Base-by-base conservation (phyloP, 2,329 filamentous ascomycete genomes). In the Furcasterigmium furcatum region DNA sequence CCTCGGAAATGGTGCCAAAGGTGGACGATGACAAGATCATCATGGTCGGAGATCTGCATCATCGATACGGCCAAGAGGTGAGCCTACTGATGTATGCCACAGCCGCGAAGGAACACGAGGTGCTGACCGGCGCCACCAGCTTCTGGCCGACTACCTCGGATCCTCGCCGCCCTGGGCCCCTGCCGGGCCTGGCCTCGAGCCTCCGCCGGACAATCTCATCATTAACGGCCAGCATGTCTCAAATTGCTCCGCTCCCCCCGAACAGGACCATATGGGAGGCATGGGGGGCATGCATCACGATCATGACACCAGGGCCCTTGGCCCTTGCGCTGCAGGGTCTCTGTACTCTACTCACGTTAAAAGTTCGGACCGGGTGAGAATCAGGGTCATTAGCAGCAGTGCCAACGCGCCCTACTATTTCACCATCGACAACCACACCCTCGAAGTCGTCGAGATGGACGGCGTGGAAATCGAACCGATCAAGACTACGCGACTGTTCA, bases 331-430 rank as follows among this genome's bases (percentile, higher is more conserved):
- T 1, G 59, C 57, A 24, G 66, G 65, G 10, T 53, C 54, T 3
- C 53, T 58, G 19, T 65, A 65, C 51, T 52, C 46, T 5, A 67
- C 64, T 12, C 54, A 46, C n/a, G 48, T 68, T 14, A 55, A 48
- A 19, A 54, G 49, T 12, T 56, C 55, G 13, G 50, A 60, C 18
- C 53, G 46, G 7, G 53, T 61, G 13, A 64, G 65, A 8, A 53
- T 71, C 1, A 59, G 67, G 1, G 58, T 72, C 27, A 68, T 71
- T 49, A 71, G 68, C 55, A 58, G 66, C 32, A 65, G 64, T 22
- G 64, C 64, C 4, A 66, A 63, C 45, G 56, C 64, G 20, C 63
- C 65, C 5, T 63, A 65, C 51, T 68, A 61, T 55, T 60, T 70
- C 53, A 66, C 60, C 47, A 50, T 71, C 47, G 67, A 70, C 48